Evolutionary conservation across 2,329 filamentous ascomycete genomes (phyloP).

Genomic region (Xylaria multiplex): DNA sequence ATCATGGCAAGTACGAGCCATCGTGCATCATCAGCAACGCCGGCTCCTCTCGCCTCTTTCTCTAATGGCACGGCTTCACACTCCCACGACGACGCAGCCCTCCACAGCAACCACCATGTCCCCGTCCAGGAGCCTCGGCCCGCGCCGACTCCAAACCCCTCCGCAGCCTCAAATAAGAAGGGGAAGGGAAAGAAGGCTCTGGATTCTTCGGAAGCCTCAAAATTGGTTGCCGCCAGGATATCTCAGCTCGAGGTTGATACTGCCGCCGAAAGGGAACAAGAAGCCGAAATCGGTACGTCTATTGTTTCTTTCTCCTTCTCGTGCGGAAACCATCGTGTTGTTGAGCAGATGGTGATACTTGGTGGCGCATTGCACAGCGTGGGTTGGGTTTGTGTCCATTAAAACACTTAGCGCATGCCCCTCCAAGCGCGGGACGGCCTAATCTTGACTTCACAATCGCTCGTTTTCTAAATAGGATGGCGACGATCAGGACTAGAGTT

Average conservation of each 20-base stretch:
- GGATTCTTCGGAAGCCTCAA: slow-evolving; percentile 89
- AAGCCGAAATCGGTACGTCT: slow-evolving; percentile 85
- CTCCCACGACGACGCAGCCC: slow-evolving; percentile 49
- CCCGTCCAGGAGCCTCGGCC: slow-evolving; percentile 54
- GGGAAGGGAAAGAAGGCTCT: slow-evolving; percentile 84
- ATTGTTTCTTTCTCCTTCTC: slow-evolving; percentile 18
- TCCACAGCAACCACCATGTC: slow-evolving; percentile 53
- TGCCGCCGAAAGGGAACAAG: slow-evolving; percentile 92
- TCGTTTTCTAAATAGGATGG: background rate
- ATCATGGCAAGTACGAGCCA: slow-evolving; percentile 53
- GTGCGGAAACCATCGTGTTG: slow-evolving; percentile 7
- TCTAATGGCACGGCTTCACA: slow-evolving; percentile 50
- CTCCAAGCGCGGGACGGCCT: background rate
- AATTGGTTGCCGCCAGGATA: slow-evolving; percentile 91
- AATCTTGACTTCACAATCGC: background rate
- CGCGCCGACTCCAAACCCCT: slow-evolving; percentile 57
- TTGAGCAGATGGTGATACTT: background rate
- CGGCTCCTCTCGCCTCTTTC: slow-evolving; percentile 46
- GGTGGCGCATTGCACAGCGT: slow-evolving; percentile 2
- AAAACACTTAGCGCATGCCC: slow-evolving; percentile 10
- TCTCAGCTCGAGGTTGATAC: slow-evolving; percentile 94
- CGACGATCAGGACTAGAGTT: background rate
- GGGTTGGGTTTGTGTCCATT: background rate
- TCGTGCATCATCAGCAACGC: slow-evolving; percentile 48
- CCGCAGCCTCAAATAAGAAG: slow-evolving; percentile 72